Evolutionary conservation across 2,329 filamentous ascomycete genomes (phyloP), one percentile per base, ranked within the genome.

Genomic region (Apiospora arundinis): DNA sequence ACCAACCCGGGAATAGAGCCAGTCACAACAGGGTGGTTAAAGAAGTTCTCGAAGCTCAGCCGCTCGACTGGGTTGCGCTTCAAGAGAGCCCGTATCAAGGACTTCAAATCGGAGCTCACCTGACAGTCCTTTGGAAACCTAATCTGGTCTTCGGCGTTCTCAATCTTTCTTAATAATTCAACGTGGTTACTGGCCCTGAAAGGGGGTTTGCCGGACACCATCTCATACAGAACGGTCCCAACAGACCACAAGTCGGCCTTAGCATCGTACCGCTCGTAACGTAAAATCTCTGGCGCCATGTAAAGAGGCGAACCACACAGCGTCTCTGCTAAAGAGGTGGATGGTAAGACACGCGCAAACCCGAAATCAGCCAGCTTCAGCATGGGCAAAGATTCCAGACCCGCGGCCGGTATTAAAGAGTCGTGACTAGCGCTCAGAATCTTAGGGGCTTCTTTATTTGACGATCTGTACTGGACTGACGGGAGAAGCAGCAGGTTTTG

Each of bases 181-280:
- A 99, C 95, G 78, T 99, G 96, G 79, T 99, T 98, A 70, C 90
- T 91, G 44, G 96, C 96, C 75, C 94, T 89, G 83, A 98, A 99
- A 0, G 96, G 96, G 28, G 96, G 95, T 73, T 90, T 92, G 69
- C 95, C 95, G 8, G 92, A 93, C 73, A 96, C 91, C 95, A 99
- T 97, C 83, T 99, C 96, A 80, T 94, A 97, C 32, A 97, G 85
- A 11, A 99, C 96, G 23, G 96, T 97, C 68, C 96, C 96, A 45
- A 98, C 94, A 28, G 96, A 99, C 96, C 96, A 99, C 45, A 99
- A 85, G 83, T 99, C 96, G 66, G 95, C 95, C 82, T 97, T 97
- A 74, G 95, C 94, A 83, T 97, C 95, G 81, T 99, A 99, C 78
- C 95, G 95, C 81, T 99, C 95, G 78, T 98, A 99, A 72, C 95